phyloP scores from a whole-genome alignment of 2,329 filamentous ascomycete species.

The Diaporthe citrichinensis region DNA sequence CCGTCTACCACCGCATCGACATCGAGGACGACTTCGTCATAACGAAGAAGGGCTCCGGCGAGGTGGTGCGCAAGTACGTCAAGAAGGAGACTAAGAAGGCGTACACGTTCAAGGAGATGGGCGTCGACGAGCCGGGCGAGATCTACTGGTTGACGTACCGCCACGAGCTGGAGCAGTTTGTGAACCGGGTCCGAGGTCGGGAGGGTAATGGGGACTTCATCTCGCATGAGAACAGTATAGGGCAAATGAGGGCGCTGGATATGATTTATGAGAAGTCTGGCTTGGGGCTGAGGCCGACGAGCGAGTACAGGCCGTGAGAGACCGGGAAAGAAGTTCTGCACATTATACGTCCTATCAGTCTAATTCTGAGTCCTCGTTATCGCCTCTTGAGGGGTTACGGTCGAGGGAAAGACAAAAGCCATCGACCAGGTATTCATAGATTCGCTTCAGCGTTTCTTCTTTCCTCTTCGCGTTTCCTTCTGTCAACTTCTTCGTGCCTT shows the following conservation, averaged over 20 bases:
- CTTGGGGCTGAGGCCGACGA: constrained; percentile 43
- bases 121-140: constrained; percentile 50
- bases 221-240: constrained; percentile 57
- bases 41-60: constrained; percentile 43
- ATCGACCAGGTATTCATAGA: not conserved
- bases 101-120: constrained; percentile 53
- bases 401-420: too few species aligned
- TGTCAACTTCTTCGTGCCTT: not conserved
- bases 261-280: constrained; percentile 58
- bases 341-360: not conserved
- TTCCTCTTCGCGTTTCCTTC: not conserved
- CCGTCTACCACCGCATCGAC: constrained; percentile 53
- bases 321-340: not conserved
- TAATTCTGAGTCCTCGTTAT: not conserved
- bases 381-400: rapidly evolving
- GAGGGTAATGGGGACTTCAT: constrained; percentile 57
- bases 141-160: constrained; percentile 60
- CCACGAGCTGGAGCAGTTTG: constrained; percentile 64
- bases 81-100: constrained; percentile 49
- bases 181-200: constrained; percentile 58
- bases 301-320: constrained; percentile 14
- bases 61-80: constrained; percentile 46
- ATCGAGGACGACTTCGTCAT: constrained; percentile 54
- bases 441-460: not conserved
- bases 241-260: constrained; percentile 62